Base-by-base conservation (phyloP, 768 basidiomycete species). In the Mycena metata region DNA sequence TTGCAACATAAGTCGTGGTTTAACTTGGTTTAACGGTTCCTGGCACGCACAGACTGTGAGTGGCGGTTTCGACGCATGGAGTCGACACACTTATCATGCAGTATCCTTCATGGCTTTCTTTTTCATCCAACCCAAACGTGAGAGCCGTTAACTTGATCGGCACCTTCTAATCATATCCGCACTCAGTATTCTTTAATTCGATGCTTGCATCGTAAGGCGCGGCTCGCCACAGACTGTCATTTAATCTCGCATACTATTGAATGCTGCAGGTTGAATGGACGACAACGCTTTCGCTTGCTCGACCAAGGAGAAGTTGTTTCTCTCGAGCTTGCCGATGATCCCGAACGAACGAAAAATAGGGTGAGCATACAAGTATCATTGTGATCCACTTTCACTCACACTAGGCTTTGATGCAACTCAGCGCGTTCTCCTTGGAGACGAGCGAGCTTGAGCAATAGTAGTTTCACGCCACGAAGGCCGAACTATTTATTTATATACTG, bases 151-250 rank as follows among this genome's bases (percentile, higher is more conserved):
- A 15, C 6, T 5, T 12, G 5, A 30, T 58, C 26, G 8, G 17
- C 3, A 30, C 30, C 21, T n/a, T 45, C 26, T 21, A 19, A 19
- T 30, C 57, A 45, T 19, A 19, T 33, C 5, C 26, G 10, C 36
- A 52, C 51, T 15, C 51, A 58, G 57, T 58, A 16, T 58, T 58
- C 43, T 58, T 43, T 16, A 58, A 58, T 45, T 58, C 57, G 24
- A 58, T 58, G 57, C 41, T 58, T 9, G 57, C 57, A 42, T 42
- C 41, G 55, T 57, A 30, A 43, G 55, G n/a, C n/a, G n/a, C n/a
- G n/a, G n/a, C n/a, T 30, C 24, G 55, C 17, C 41, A 57, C 41
- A 13, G 43, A 30, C 43, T 58, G 36, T 19, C 24, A 45, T 30
- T 30, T 19, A 33, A 58, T 21, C 24, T 45, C 4, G 26, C 7